phyloP scores from a whole-genome alignment of 2,329 filamentous ascomycete species.

The Aspergillus amoenus region DNA sequence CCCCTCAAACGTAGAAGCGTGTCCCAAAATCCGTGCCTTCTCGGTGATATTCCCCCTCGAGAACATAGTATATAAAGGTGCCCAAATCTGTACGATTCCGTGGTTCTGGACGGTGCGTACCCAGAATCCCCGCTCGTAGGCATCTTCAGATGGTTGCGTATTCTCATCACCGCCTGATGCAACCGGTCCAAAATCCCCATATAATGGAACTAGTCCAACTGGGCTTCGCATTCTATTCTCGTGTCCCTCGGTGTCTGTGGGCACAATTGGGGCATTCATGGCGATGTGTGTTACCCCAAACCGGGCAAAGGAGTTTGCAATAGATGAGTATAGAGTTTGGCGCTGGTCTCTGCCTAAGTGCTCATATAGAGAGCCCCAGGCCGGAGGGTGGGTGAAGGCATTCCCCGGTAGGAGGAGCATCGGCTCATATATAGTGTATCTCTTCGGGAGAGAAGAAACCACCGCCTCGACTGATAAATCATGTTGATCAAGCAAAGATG shows the following conservation, averaged over 20 bases:
- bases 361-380: slow-evolving; percentile 30
- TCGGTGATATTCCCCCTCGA: slow-evolving; percentile 86
- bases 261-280: slow-evolving; percentile 57
- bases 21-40: slow-evolving; percentile 70
- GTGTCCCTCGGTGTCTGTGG: slow-evolving; percentile 26
- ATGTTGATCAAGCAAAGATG: slow-evolving; percentile 15
- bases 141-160: slow-evolving; percentile 39
- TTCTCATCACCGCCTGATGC: slow-evolving; percentile 18
- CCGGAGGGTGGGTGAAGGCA: slow-evolving; percentile 38
- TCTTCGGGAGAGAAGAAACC: slow-evolving; percentile 34
- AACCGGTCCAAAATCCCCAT: slow-evolving; percentile 70
- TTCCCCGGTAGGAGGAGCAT: slow-evolving; percentile 57
- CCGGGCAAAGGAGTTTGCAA: slow-evolving; percentile 40
- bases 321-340: slow-evolving; percentile 41
- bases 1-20: slow-evolving; percentile 39
- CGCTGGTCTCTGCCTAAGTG: slow-evolving; percentile 28
- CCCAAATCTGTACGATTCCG: slow-evolving; percentile 80
- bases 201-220: slow-evolving; percentile 64
- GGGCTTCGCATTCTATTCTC: slow-evolving; percentile 76
- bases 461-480: slow-evolving; percentile 18
- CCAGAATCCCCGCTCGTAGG: slow-evolving; percentile 74
- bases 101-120: slow-evolving; percentile 72
- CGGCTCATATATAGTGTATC: slow-evolving; percentile 58
- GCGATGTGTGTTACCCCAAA: slow-evolving; percentile 55
- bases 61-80: slow-evolving; percentile 91